Base-by-base conservation (phyloP, 1,139 yeast genomes). In the Meyerozyma athensensis region DNA sequence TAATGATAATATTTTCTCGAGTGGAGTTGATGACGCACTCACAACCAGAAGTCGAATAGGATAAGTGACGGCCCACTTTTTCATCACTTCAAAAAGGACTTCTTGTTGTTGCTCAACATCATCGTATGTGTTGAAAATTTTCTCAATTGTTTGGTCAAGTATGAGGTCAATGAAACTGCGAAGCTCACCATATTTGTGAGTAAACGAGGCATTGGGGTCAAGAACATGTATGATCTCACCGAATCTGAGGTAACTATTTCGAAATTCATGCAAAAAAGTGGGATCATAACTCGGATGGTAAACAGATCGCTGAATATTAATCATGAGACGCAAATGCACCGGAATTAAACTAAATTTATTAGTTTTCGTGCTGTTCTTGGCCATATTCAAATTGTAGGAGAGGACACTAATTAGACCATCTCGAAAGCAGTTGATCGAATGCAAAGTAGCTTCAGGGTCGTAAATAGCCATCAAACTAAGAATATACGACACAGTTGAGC, bases 371-470 rank as follows among this genome's bases (percentile, higher is more conserved):
- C 32, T 46, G 26, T 43, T 48, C 34, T 55, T 56, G 19, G 49
- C 50, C 7, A 53, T 37, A 33, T 56, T 52, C 30, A 59, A 43
- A 39, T 63, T 54, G 48, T 63, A 59, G 14, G 58, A 51, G 43
- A 68, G 59, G 18, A 68, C 61, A 26, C 68, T 55, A 42, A 68
- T 65, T 34, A 68, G 51, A 1, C 75, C 75, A 42, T 68, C 72
- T 26, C 72, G 52, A 42, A 68, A 69, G 41, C 75, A 68, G 32
- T 53, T 54, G 16, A 61, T 56, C 26, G 72, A 65, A 42, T 61
- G 48, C n/a, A 60, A 46, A 0, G 72, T 66, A 5, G 71, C 72
- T 43, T 66, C 72, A 0, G 74, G 74, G 41, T 69, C 74, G 44
- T 69, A 69, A 14, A 68, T 60, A 8, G 72, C 57, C 71, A 67